phyloP scores from a whole-genome alignment of 306 rosid genomes.

The Biancaea sappan region DNA sequence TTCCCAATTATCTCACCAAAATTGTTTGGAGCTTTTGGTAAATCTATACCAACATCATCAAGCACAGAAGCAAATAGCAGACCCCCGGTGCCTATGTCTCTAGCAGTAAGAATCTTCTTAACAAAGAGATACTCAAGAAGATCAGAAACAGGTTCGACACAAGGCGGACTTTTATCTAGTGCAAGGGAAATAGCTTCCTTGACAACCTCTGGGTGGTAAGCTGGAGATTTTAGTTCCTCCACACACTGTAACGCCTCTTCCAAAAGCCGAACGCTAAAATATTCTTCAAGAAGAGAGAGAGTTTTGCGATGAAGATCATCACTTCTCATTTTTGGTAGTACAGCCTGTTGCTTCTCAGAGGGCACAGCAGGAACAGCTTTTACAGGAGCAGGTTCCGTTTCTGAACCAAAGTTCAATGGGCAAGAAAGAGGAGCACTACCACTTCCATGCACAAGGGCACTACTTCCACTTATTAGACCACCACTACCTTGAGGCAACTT shows the following conservation, averaged over 20 bases:
- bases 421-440: conserved; percentile 51
- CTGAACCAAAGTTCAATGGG: conserved; percentile 43
- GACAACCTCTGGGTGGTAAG: conserved; percentile 79
- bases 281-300: conserved; percentile 74
- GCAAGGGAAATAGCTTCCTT: conserved; percentile 82
- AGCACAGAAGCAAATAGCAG: conserved; percentile 64
- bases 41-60: conserved; percentile 75
- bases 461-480: conserved; percentile 64
- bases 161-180: conserved; percentile 76
- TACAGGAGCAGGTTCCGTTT: conserved; percentile 49
- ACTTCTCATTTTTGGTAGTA: conserved; percentile 46
- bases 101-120: conserved; percentile 55
- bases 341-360: conserved; percentile 59
- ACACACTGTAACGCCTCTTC: conserved; percentile 93
- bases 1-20: conserved; percentile 84
- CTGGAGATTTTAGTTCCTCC: conserved; percentile 80
- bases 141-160: conserved; percentile 62
- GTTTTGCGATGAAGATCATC: conserved; percentile 66
- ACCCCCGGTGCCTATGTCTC: conserved; percentile 74
- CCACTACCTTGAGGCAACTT: conserved; percentile 91
- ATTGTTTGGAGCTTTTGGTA: conserved; percentile 82
- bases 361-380: conserved; percentile 43
- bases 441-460: conserved; percentile 83
- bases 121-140: conserved; percentile 62
- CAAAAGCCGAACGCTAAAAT: conserved; percentile 63